Conservation (phyloP, 225 moss, liverwort and hornwort species). For the Bryoerythrophyllum caledonicum region DNA sequence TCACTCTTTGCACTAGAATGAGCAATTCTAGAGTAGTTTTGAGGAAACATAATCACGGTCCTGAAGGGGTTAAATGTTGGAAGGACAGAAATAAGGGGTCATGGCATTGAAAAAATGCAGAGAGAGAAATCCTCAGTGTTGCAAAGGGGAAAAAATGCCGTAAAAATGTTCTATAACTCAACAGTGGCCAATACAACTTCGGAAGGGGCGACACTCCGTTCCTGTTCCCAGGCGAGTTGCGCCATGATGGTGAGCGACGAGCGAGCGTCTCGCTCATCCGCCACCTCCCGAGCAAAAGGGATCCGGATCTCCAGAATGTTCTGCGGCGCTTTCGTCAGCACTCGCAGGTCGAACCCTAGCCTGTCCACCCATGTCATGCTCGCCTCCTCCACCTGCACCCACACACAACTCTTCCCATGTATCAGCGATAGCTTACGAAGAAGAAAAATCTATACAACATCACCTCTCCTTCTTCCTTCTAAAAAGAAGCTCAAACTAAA, state of each 20-base stretch:
- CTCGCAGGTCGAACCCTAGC: conserved; percentile 86
- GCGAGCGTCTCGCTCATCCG: conserved; percentile 89
- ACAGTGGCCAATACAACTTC: conserved; percentile 57
- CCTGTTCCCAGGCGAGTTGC: conserved; percentile 91
- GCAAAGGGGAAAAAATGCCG: neutral
- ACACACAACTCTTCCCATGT: neutral
- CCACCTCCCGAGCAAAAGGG: conserved; percentile 77
- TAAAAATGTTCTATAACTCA: conserved; percentile 31
- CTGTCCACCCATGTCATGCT: conserved; percentile 99
- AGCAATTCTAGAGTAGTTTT: too few species aligned
- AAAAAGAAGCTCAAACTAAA: too few species aligned
- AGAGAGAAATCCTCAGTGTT: neutral
- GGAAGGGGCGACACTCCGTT: conserved; percentile 64
- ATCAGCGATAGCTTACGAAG: too few species aligned
- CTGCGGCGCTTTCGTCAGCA: conserved; percentile 74
- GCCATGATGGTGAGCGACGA: conserved; percentile 95
- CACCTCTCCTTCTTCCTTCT: too few species aligned
- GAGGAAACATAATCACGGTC: too few species aligned
- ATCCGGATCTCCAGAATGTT: conserved; percentile 83
- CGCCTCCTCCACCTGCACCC: conserved; percentile 75
- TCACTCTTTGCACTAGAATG: too few species aligned
- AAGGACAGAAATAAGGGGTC: too few species aligned
- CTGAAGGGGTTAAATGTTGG: too few species aligned
- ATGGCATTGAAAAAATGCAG: too few species aligned
- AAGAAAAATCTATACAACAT: too few species aligned